Evolutionary conservation across 1,284 basidiomycete genomes (phyloP).

Genomic region (Pisolithus thermaeus): DNA sequence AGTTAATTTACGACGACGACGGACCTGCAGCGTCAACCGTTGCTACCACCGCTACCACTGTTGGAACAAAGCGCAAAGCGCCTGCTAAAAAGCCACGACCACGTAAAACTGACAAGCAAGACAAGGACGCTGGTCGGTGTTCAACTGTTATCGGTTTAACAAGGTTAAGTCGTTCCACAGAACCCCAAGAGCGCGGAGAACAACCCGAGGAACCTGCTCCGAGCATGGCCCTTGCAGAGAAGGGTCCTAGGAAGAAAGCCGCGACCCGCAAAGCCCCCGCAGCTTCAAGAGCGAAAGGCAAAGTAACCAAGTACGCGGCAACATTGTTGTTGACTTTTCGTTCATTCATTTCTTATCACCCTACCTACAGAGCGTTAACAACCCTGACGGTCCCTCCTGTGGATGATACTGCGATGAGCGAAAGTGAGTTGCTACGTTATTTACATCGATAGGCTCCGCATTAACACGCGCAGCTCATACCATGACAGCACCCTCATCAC

Average conservation of each 20-base stretch:
- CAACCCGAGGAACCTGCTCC: slow-evolving; percentile 21
- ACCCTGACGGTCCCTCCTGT: slow-evolving; percentile 14
- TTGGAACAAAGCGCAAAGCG: slow-evolving; percentile 40
- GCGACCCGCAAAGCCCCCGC: slow-evolving; percentile 32
- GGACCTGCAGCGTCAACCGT: slow-evolving; percentile 27
- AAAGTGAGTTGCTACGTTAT: slow-evolving; percentile 30
- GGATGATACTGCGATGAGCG: slow-evolving; percentile 36
- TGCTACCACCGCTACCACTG: slow-evolving; percentile 23
- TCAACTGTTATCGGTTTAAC: slow-evolving; percentile 8
- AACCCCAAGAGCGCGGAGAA: slow-evolving; percentile 25
- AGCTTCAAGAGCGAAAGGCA: slow-evolving; percentile 32
- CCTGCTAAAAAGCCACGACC: slow-evolving; percentile 43
- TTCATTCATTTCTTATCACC: background rate
- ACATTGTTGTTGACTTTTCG: slow-evolving; percentile 5
- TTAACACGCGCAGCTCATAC: slow-evolving; percentile 28
- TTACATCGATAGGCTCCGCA: slow-evolving; percentile 2
- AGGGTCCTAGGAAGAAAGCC: slow-evolving; percentile 35
- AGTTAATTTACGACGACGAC: slow-evolving; percentile 68
- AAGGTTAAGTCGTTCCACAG: slow-evolving; percentile 16
- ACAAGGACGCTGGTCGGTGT: slow-evolving; percentile 25
- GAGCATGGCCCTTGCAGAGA: slow-evolving; percentile 18
- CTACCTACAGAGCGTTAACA: slow-evolving; percentile 16
- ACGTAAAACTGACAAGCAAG: slow-evolving; percentile 37
- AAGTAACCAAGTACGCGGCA: slow-evolving; percentile 33
- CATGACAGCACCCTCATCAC: slow-evolving; percentile 43